These are phyloP conservation scores for Mortierella sp. DNA, from an alignment of 371 early-diverging fungal genomes.

Conservation along the genomic window DNA sequence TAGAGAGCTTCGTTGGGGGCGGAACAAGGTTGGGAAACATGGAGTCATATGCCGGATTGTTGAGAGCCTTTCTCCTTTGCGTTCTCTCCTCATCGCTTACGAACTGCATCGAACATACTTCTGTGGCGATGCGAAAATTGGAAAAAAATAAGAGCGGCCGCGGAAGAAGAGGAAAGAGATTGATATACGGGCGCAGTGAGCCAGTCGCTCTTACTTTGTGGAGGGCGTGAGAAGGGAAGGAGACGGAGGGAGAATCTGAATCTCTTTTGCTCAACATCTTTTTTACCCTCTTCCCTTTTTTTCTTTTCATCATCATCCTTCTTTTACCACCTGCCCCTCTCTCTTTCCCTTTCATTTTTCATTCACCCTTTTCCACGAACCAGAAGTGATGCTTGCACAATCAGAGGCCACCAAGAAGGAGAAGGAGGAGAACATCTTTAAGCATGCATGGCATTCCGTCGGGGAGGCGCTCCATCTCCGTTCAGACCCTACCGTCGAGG, in stretches of 20 bases:
- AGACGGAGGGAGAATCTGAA: background rate
- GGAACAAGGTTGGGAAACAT: constrained; percentile 2
- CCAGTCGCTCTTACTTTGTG: background rate
- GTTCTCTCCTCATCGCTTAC: background rate
- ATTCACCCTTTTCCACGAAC: background rate
- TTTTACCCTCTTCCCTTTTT: background rate
- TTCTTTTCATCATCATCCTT: background rate
- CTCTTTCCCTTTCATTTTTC: background rate
- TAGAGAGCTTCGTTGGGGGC: background rate
- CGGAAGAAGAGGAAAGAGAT: background rate
- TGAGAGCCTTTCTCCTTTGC: background rate
- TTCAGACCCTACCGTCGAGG: constrained; percentile 27
- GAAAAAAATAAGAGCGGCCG: background rate
- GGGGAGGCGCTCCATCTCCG: constrained; percentile 42
- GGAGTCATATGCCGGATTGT: constrained; percentile 5
- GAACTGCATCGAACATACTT: background rate
- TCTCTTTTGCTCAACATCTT: background rate
- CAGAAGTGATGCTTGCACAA: constrained; percentile 26
- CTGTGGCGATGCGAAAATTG: constrained; percentile 5
- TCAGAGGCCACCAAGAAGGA: constrained; percentile 17
- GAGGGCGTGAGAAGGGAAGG: background rate
- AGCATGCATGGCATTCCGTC: constrained; percentile 46
- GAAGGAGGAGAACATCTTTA: constrained; percentile 47
- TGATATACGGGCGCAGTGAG: background rate
- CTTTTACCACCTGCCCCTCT: background rate